phyloP scores from a whole-genome alignment of 2,329 filamentous ascomycete species.

The Neoarthrinium moseri region DNA sequence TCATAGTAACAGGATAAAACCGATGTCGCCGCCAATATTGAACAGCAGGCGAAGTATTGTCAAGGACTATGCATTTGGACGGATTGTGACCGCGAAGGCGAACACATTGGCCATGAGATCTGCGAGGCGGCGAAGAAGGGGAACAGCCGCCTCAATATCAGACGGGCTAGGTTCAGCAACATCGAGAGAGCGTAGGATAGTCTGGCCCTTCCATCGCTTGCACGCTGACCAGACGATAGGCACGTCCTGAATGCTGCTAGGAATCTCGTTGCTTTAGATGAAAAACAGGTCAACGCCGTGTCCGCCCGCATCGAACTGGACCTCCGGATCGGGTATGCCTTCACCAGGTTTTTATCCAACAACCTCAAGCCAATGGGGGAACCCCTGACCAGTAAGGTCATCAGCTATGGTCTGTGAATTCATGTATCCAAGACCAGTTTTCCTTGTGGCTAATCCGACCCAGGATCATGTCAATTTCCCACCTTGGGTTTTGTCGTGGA shows the following conservation, averaged over 20 bases:
- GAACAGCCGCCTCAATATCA: slow-evolving; percentile 74
- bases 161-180: slow-evolving; percentile 90
- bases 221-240: slow-evolving; percentile 37
- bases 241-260: slow-evolving; percentile 85
- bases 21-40: slow-evolving; percentile 81
- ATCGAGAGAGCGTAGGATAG: slow-evolving; percentile 77
- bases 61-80: slow-evolving; percentile 92
- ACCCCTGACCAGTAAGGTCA: slow-evolving; percentile 60
- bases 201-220: no score
- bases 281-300: slow-evolving; percentile 84
- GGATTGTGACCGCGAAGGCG: slow-evolving; percentile 95
- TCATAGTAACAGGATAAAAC: slow-evolving; percentile 63
- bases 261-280: slow-evolving; percentile 75
- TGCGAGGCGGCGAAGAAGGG: slow-evolving; percentile 73
- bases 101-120: slow-evolving; percentile 93
- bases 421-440: slow-evolving; percentile 13
- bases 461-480: slow-evolving; percentile 92
- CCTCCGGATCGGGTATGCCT: slow-evolving; percentile 86
- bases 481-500: slow-evolving; percentile 97
- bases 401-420: slow-evolving; percentile 72
- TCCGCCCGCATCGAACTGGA: slow-evolving; percentile 88
- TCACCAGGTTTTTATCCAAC: slow-evolving; percentile 83
- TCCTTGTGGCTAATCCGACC: no score
- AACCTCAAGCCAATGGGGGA: slow-evolving; percentile 72
- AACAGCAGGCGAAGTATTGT: slow-evolving; percentile 70